Conservation (phyloP, 805 yeast genomes). For the Candida awuae region DNA sequence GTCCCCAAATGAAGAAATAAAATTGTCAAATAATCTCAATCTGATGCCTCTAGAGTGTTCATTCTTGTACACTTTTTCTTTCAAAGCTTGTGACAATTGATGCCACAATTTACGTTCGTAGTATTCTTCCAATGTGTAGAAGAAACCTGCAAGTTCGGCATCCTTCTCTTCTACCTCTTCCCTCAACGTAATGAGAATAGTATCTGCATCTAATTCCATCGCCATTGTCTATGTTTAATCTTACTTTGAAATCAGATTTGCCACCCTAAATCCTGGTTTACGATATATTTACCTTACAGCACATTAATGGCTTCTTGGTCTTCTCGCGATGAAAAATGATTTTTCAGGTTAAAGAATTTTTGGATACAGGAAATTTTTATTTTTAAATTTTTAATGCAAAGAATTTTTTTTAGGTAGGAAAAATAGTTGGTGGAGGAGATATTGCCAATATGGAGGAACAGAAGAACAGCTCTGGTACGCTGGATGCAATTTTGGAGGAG, state of each 20-base stretch:
- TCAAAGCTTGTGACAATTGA: slow-evolving; percentile 69
- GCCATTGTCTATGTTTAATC: not conserved
- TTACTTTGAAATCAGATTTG: not conserved
- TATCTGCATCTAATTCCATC: slow-evolving; percentile 33
- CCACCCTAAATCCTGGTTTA: not conserved
- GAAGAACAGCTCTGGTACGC: not conserved
- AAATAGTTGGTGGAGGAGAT: too few relatives aligned
- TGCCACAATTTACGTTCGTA: slow-evolving; percentile 93
- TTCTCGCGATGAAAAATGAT: too few relatives aligned
- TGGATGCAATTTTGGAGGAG: slow-evolving; percentile 17
- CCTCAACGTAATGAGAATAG: slow-evolving; percentile 52
- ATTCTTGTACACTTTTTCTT: slow-evolving; percentile 48
- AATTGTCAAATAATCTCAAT: slow-evolving; percentile 59
- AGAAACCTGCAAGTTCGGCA: slow-evolving; percentile 46
- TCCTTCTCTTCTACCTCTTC: slow-evolving; percentile 47
- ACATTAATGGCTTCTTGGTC: too few relatives aligned
- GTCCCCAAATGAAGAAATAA: slow-evolving; percentile 56
- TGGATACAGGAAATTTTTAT: not conserved
- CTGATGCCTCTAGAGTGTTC: slow-evolving; percentile 48
- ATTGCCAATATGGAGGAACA: not conserved
- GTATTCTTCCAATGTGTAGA: slow-evolving; percentile 69
- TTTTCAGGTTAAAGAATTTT: too few relatives aligned
- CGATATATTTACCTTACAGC: not conserved
- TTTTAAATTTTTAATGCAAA: not conserved
- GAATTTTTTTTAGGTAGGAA: too few relatives aligned